Conservation (phyloP, 352 stramenopile genomes). For the Thraustotheca clavata region DNA sequence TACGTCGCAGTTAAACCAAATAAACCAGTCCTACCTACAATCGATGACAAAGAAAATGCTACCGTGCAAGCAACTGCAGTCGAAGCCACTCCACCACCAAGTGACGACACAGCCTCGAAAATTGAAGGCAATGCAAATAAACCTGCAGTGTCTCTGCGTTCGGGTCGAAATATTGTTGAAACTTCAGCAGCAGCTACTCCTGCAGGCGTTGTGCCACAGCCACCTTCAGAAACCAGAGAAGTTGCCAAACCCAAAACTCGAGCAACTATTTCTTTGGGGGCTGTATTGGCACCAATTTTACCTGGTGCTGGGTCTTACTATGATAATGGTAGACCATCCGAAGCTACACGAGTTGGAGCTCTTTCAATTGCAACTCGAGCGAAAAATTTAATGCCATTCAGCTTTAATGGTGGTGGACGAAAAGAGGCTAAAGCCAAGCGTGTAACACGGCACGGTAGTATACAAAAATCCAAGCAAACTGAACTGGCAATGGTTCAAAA, state of each 20-base stretch:
- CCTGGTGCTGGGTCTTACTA: background rate
- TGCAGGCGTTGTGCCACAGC: background rate
- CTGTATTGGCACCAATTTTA: constrained; percentile 3
- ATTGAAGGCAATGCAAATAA: background rate
- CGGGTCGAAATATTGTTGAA: background rate
- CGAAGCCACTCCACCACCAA: background rate
- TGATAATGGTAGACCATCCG: background rate
- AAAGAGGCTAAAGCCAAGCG: constrained; percentile 18
- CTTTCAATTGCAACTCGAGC: constrained; percentile 11
- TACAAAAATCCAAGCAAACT: constrained; percentile 5
- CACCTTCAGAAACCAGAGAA: constrained; percentile 12
- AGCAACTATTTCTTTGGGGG: constrained; percentile 9
- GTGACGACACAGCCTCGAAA: background rate
- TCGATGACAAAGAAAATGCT: background rate
- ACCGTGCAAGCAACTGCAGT: background rate
- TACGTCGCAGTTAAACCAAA: background rate
- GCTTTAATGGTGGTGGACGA: background rate
- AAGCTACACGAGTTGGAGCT: background rate
- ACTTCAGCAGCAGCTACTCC: background rate
- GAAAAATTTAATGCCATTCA: constrained; percentile 21
- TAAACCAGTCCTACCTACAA: background rate
- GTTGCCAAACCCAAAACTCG: background rate
- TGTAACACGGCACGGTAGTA: constrained; percentile 10
- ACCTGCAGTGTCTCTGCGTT: background rate
- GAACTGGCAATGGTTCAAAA: constrained; percentile 19